phyloP scores from a whole-genome alignment of 495 filamentous ascomycete genomes.

The Penicillium maclennaniae region DNA sequence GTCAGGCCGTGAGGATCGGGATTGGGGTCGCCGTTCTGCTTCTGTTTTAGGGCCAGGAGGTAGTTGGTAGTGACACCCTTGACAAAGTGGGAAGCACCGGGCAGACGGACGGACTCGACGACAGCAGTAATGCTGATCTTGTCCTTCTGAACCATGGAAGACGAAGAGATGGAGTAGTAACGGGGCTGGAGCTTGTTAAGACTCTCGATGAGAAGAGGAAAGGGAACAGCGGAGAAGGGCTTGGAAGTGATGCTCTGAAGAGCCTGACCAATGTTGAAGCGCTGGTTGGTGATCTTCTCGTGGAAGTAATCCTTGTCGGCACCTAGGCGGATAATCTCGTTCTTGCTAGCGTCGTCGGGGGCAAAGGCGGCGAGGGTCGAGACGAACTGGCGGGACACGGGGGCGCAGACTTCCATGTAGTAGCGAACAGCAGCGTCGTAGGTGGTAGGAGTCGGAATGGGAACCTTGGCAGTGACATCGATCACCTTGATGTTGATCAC shows the following conservation, averaged over 20 bases:
- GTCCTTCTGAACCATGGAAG: slow-evolving; percentile 88
- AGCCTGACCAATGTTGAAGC: slow-evolving; percentile 86
- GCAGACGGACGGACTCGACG: slow-evolving; percentile 76
- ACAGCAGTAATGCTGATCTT: slow-evolving; percentile 93
- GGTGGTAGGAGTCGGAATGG: slow-evolving; percentile 95
- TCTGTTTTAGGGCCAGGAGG: slow-evolving; percentile 90
- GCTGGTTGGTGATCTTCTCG: slow-evolving; percentile 73
- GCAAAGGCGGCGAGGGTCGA: slow-evolving; percentile 84
- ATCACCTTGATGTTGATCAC: slow-evolving; percentile 90
- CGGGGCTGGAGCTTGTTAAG: slow-evolving; percentile 92
- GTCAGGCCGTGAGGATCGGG: slow-evolving; percentile 84
- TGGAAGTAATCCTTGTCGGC: slow-evolving; percentile 96
- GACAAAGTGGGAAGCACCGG: slow-evolving; percentile 75
- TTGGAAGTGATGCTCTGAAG: slow-evolving; percentile 70
- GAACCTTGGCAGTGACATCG: slow-evolving; percentile 94
- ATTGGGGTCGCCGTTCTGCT: slow-evolving; percentile 85
- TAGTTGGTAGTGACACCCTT: slow-evolving; percentile 98
- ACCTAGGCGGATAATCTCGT: slow-evolving; percentile 83
- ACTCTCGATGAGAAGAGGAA: slow-evolving; percentile 92
- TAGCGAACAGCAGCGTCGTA: slow-evolving; percentile 93
- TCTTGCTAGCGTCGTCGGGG: slow-evolving; percentile 76
- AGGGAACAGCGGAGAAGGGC: slow-evolving; percentile 79
- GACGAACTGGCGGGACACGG: slow-evolving; percentile 94
- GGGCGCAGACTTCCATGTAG: slow-evolving; percentile 94
- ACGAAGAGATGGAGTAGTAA: slow-evolving; percentile 99